Base-by-base conservation (phyloP, 2,329 filamentous ascomycete genomes). In the Westerdykella ornata region DNA sequence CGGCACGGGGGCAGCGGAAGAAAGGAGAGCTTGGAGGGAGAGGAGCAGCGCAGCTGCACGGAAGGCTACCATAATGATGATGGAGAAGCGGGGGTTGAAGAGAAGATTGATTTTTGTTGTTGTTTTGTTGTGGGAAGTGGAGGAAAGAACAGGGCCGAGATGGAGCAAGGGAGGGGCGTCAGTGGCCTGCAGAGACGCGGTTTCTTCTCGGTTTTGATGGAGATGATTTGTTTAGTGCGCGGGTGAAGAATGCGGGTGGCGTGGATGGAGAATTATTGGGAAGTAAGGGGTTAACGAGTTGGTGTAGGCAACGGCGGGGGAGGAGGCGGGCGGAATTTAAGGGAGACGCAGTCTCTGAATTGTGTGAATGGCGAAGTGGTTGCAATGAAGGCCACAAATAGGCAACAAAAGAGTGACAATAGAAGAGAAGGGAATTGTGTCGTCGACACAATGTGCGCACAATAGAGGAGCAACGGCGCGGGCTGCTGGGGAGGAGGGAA, bases 21-120 rank as follows among this genome's bases (percentile, higher is more conserved):
- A 38, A 42, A 62, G 52, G 41, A 66, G 45, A 45, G 63, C 56
- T 53, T 59, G 61, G 44, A 66, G 60, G 52, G 59, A 56, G 41
- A 67, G 47, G 34, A 66, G 52, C 18, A 66, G 51, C 57, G 64
- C 63, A 49, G 52, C 49, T 51, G 60, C 56, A 53, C 60, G 51
- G 45, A 67, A 60, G 41, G 54, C 56, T 43, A 67, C 60, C 64
- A 67, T 67, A 52, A 60, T 66, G 52, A 48, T 46, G 41, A 51
- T 56, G 28, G 43, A 42, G 37, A 46, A 35, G 38, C 50, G 48
- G 42, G 51, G 49, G 30, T 51, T 49, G 8, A 45, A 44, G 30
- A 33, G 30, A 29, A 8, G 26, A 29, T 29, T 29, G n/a, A n/a
- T n/a, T n/a, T n/a, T n/a, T n/a, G n/a, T n/a, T n/a, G n/a, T n/a